Base-by-base conservation (phyloP, 2,329 filamentous ascomycete species). In the Diaporthe australafricana region DNA sequence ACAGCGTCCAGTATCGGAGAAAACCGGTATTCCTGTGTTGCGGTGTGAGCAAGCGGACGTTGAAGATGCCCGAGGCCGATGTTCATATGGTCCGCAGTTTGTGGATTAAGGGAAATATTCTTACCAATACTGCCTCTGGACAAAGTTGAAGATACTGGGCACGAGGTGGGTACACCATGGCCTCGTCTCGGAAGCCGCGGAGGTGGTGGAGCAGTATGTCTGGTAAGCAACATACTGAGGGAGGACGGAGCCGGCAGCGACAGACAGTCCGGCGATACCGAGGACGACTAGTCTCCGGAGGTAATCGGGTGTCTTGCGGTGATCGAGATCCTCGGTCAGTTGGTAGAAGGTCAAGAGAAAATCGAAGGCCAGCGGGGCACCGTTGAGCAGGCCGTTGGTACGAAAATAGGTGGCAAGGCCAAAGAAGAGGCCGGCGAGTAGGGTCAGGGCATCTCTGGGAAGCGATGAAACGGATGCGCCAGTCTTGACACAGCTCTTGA, bases 91-190 rank as follows among this genome's bases (percentile, higher is more conserved):
- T n/a, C 14, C 38, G 6, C 40, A 32, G 38, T 5, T 25, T 55
- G 50, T 22, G 65, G 40, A 35, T 25, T 57, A 2, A 4, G 32
- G 7, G 22, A 30, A 40, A 27, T n/a, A 17, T 25, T 65, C 90
- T 81, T 87, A 97, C 95, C 96, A 99, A 82, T 99, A 98, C 77
- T 93, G 86, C 56, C 87, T 87, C 80, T 99, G 96, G 2, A 98
- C 96, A 85, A 93, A 98, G 0, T 90, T 88, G 82, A 97, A 98
- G 73, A 99, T 95, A 80, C 94, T 97, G 5, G 96, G 96, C 16
- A 95, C 74, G n/a, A 83, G 80, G 22, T 84, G 86, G 25, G 81
- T 79, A 80, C 96, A 99, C 96, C 96, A 99, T 5, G 90, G 88
- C 70, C 93, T 85, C 68, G 84, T 73, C 48, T 77, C 78, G 71